Evolutionary conservation across 176 grass and related monocot genomes (phyloP).

Genomic region (Calamus simplicifolius): DNA sequence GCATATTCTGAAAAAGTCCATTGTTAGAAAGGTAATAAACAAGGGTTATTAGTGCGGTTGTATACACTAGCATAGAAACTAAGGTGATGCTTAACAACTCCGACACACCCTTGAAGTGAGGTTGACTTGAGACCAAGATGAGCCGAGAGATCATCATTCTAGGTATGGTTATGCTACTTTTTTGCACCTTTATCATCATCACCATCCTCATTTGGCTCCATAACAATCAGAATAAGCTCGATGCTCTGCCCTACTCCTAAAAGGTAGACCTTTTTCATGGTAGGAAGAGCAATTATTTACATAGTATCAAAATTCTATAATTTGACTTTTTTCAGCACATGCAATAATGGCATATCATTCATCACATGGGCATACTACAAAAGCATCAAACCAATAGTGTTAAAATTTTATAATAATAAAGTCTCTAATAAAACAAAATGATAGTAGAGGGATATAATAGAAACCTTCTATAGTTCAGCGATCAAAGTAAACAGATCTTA

Average conservation of each 20-base stretch:
- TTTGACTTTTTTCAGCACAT: too few relatives aligned
- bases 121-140: slow-evolving; percentile 6
- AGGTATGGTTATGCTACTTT: not conserved
- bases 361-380: too few relatives aligned
- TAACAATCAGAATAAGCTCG: not conserved
- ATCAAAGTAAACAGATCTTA: too few relatives aligned
- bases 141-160: slow-evolving; percentile 12
- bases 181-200: not conserved
- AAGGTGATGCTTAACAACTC: slow-evolving; percentile 21
- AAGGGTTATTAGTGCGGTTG: slow-evolving; percentile 4
- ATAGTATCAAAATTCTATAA: slow-evolving; percentile 17
- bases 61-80: slow-evolving; percentile 8
- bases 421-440: too few relatives aligned
- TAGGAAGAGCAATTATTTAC: slow-evolving; percentile 44
- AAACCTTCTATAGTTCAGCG: too few relatives aligned
- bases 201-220: slow-evolving; percentile 4
- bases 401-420: too few relatives aligned
- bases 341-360: too few relatives aligned
- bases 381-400: too few relatives aligned
- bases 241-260: not conserved
- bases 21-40: not conserved
- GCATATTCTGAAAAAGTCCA: too few relatives aligned
- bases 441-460: too few relatives aligned
- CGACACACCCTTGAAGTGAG: not conserved
- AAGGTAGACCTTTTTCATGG: slow-evolving; percentile 52